Base-by-base conservation (phyloP, 768 basidiomycete genomes). In the Collybiopsis confluens region DNA sequence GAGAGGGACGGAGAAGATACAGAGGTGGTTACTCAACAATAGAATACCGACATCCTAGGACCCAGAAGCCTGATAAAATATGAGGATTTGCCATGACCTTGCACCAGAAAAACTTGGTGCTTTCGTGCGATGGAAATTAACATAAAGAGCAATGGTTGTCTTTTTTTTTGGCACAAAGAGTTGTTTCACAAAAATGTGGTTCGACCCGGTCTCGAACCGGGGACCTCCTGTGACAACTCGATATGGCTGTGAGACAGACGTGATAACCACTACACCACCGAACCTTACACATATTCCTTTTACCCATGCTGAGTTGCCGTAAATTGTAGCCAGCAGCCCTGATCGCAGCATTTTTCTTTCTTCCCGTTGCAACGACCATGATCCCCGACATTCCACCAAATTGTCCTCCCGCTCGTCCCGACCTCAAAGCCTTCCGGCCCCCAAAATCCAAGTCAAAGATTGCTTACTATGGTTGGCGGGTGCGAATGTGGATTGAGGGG, bases 401-500 rank as follows among this genome's bases (percentile, higher is more conserved):
- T 11, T 27, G 9, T 27, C 41, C 41, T 35, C 35, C 55, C 24
- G 24, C 55, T 38, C 49, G 42, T 10, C 41, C 62, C 6, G 54
- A 63, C 58, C 61, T 56, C 49, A 47, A 48, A 1, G 46, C 40
- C 40, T 58, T 57, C 10, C 45, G 52, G n/a, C 23, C 33, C 36
- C 63, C 63, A 7, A 45, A 56, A 23, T 58, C 62, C 7, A 57
- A 43, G 23, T 52, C 50, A 26, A 52, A 52, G 30, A 43, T 66
- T 35, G 61, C 51, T 3, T 56, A 58, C 4, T 58, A 52, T 57
- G 52, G 83, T 45, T 83, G 84, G 82, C 74, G 73, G 13, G 70
- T 73, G 64, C 72, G 80, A 56, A 64, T 85, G 48, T 73, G 78
- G 70, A 65, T 87, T 30, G 83, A 85, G 64, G 69, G 76, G 2